Evolutionary conservation across 108 stramenopile species (phyloP).

Genomic region (Licmophora abbreviata): DNA sequence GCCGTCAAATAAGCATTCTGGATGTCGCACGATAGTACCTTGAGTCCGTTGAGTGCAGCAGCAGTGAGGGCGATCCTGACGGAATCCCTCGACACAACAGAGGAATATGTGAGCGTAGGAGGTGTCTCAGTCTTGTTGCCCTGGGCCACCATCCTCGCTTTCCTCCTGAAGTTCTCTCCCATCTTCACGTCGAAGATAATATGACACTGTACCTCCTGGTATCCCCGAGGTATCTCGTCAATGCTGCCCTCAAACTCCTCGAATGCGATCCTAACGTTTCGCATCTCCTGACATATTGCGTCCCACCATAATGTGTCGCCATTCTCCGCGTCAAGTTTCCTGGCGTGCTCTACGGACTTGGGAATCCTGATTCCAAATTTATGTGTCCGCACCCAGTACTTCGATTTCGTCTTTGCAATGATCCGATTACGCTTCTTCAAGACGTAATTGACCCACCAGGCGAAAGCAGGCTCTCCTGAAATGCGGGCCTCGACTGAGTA

Average conservation of each 20-base stretch:
- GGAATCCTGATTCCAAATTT: slow-evolving; percentile 21
- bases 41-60: slow-evolving; percentile 21
- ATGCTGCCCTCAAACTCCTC: slow-evolving; percentile 1
- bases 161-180: slow-evolving; percentile 16
- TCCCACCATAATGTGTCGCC: slow-evolving; percentile 14
- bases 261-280: slow-evolving; percentile 13
- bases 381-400: slow-evolving; percentile 16
- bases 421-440: slow-evolving; percentile 9
- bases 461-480: slow-evolving; percentile 15
- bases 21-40: slow-evolving; percentile 20
- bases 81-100: slow-evolving; percentile 13
- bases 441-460: slow-evolving; percentile 11
- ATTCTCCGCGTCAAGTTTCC: slow-evolving; percentile 11
- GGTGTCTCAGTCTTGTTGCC: slow-evolving; percentile 16
- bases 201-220: slow-evolving; percentile 14
- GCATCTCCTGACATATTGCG: slow-evolving; percentile 24
- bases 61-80: slow-evolving; percentile 13
- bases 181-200: slow-evolving; percentile 23
- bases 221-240: slow-evolving; percentile 3
- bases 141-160: slow-evolving; percentile 18
- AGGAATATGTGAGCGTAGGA: slow-evolving; percentile 15
- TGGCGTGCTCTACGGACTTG: slow-evolving; percentile 12
- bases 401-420: slow-evolving; percentile 16
- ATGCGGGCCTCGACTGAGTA: slow-evolving; percentile 11
- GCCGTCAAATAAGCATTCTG: slow-evolving; percentile 39